Base-by-base conservation (phyloP, 2,329 filamentous ascomycete genomes). In the Diplodia sapinea region DNA sequence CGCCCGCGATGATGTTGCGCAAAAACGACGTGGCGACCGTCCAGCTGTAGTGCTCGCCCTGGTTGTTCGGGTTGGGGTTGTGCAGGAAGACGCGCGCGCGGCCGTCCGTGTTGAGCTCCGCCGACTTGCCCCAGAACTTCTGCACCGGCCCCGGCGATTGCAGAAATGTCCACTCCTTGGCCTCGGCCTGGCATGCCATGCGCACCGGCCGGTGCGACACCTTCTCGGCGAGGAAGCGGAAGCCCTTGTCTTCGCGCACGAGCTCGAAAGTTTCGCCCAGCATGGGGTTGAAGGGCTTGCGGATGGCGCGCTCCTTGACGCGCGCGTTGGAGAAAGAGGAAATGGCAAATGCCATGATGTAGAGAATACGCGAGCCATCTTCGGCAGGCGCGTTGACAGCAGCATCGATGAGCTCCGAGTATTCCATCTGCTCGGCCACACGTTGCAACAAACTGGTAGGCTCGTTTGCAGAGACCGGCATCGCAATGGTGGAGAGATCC, bases 91-190 rank as follows among this genome's bases (percentile, higher is more conserved):
- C 84, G 59, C 94, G 88, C 3, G 93, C 89, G 31, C 92, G 91
- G 2, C 95, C 95, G 66, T 97, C 94, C 0, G 93, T 98, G 69
- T 92, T 95, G 70, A 99, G 88, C 79, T 99, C 95, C 2, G 93
- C 93, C 66, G 91, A 94, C 82, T 98, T 98, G 67, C 95, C 95
- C 95, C 95, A 98, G 82, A 99, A 99, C 77, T 98, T 98, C 76
- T 99, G 94, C 26, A 91, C 90, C 0, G 95, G 95, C 67, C 91
- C 89, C 0, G 95, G 92, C 4, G 91, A 92, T 76, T 98, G 95
- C 0, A 92, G 86, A 70, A 97, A 89, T 2, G 91, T 93, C 95
- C 95, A 99, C 68, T 87, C 83, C 49, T 88, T 86, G 49, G 91
- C 88, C 77, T 99, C 95, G 4, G 94, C 95, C 78, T 98, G 94